These are phyloP conservation scores for Carex scoparia DNA, from an alignment of 176 grass and related monocot genomes.

Conservation along the genomic window DNA sequence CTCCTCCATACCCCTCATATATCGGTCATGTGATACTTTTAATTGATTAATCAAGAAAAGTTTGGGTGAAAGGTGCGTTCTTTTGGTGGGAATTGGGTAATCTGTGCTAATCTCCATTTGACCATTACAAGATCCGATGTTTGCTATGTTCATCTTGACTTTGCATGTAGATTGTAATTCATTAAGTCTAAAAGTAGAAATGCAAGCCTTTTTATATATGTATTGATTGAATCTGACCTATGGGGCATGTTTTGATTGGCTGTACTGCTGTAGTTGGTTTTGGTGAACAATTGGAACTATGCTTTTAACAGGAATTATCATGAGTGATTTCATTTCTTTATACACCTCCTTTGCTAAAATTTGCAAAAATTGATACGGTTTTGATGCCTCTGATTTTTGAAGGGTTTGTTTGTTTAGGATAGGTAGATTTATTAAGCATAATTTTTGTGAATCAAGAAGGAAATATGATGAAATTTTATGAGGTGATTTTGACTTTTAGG, in stretches of 20 bases:
- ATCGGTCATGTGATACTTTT: not conserved
- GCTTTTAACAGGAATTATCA: not conserved
- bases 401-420: not conserved
- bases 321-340: not conserved
- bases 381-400: not conserved
- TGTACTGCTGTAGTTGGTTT: not conserved
- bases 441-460: not conserved
- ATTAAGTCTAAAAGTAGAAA: not conserved
- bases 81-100: not conserved
- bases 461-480: not conserved
- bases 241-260: not conserved
- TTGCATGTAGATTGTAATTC: not conserved
- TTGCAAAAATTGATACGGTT: not conserved
- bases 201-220: not conserved
- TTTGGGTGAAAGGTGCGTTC: not conserved
- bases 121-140: not conserved
- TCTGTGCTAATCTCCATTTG: not conserved
- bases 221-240: not conserved
- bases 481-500: not conserved
- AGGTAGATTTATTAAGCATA: not conserved
- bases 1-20: not conserved
- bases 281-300: not conserved
- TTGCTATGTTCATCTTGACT: not conserved
- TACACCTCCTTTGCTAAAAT: not conserved
- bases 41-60: not conserved